Evolutionary conservation across 139 green algal genomes (phyloP).

Genomic region (Volvox africanus): DNA sequence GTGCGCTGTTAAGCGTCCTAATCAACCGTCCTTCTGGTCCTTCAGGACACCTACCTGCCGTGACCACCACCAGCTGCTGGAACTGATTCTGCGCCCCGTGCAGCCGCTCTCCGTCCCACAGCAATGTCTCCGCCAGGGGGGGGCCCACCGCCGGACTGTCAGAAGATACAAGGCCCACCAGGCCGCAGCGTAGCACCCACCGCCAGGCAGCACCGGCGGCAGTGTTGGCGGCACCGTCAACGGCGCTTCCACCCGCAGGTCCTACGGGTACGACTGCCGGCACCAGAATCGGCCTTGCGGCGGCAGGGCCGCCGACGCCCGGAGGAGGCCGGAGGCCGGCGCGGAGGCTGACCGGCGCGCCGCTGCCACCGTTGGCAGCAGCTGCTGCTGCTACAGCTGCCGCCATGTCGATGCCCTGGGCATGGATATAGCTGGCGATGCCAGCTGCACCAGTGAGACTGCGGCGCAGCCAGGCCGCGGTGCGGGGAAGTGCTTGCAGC

Average conservation of each 20-base stretch:
- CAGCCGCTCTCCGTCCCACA: conserved; percentile 69
- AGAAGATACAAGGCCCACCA: conserved; percentile 70
- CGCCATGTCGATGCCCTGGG: background rate
- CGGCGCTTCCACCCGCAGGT: background rate
- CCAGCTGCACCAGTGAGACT: conserved; percentile 5
- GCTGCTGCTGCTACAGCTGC: background rate
- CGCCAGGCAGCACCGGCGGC: conserved; percentile 54
- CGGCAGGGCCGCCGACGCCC: background rate
- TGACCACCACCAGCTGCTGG: conserved; percentile 80
- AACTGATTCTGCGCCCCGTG: conserved; percentile 79
- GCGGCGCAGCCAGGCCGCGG: conserved; percentile 36
- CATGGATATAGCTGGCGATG: background rate
- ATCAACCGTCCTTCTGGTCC: no score
- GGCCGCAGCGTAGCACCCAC: conserved; percentile 71
- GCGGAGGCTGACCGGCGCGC: conserved; percentile 20
- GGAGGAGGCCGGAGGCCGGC: conserved; percentile 1
- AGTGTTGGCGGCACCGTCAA: background rate
- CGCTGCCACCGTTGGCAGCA: background rate
- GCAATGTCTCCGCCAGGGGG: conserved; percentile 74
- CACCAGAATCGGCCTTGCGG: background rate
- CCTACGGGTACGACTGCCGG: background rate
- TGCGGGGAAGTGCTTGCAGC: background rate
- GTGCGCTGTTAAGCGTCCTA: no score
- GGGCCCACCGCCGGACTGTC: conserved; percentile 64
- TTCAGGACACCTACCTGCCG: conserved; percentile 18